These are phyloP conservation scores for Chaetomium sp. DNA, from an alignment of 2,329 filamentous ascomycete genomes.

Conservation along the genomic window DNA sequence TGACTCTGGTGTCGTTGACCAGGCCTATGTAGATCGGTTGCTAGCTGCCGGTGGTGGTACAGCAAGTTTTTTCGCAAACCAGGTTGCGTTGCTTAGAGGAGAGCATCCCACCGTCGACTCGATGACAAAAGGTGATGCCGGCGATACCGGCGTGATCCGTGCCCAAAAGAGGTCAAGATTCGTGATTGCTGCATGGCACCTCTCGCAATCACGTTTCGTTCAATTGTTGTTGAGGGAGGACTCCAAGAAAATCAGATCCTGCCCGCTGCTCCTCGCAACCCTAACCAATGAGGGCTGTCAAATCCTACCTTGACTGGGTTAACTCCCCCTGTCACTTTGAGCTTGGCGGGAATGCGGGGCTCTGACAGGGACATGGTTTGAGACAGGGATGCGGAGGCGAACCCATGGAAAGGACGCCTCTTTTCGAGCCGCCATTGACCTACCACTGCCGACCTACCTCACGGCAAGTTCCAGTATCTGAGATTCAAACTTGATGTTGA, in stretches of 20 bases:
- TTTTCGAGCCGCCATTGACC: constrained; percentile 14
- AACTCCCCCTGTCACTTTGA: constrained; percentile 37
- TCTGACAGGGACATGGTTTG: constrained; percentile 10
- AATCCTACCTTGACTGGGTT: constrained; percentile 39
- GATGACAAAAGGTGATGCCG: background rate
- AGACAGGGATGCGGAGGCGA: background rate
- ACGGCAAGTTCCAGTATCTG: background rate
- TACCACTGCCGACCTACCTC: no score
- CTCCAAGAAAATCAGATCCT: constrained; percentile 36
- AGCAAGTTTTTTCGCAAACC: background rate
- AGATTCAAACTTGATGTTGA: background rate
- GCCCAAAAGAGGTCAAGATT: constrained; percentile 8
- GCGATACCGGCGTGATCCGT: constrained; percentile 6
- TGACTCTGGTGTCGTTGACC: constrained; percentile 9
- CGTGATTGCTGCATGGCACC: constrained; percentile 34
- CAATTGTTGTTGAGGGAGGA: constrained; percentile 28
- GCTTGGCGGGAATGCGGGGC: constrained; percentile 37
- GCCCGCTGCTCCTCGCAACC: constrained; percentile 35
- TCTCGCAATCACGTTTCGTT: constrained; percentile 41
- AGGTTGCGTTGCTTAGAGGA: background rate
- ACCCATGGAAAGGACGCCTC: background rate
- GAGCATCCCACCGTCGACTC: background rate
- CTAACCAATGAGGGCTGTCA: constrained; percentile 40
- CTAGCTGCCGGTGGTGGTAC: background rate
- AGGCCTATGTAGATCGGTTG: no score